phyloP scores from a whole-genome alignment of 192 early-diverging fungal species.

The Lobosporangium transversale region DNA sequence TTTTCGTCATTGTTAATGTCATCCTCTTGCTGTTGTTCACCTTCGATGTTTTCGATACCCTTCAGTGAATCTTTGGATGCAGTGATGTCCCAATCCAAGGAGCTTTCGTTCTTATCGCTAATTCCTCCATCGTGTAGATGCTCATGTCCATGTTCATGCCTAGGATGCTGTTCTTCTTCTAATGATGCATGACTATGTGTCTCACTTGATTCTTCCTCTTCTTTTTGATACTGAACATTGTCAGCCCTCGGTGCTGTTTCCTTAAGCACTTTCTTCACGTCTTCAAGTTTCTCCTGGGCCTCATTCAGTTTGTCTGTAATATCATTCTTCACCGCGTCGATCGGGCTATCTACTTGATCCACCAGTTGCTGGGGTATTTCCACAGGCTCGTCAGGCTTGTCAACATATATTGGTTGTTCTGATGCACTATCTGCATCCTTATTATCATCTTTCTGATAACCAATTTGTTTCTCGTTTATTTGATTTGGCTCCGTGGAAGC shows the following conservation, averaged over 20 bases:
- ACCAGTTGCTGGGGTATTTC: neutral
- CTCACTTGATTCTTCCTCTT: neutral
- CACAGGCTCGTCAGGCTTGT: neutral
- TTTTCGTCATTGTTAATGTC: neutral
- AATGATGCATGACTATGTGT: neutral
- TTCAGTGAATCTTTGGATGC: neutral
- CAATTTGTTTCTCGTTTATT: neutral
- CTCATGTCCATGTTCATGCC: neutral
- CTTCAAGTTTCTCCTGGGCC: slow-evolving; percentile 9
- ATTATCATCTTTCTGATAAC: neutral
- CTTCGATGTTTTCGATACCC: neutral
- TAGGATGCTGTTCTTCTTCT: neutral
- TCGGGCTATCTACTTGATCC: neutral
- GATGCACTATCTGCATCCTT: slow-evolving; percentile 11
- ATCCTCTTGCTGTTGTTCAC: neutral
- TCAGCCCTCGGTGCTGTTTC: neutral
- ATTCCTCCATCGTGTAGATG: neutral
- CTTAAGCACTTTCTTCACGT: slow-evolving; percentile 1
- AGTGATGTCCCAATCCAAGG: neutral
- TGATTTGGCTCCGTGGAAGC: neutral
- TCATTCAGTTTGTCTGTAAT: slow-evolving; percentile 1
- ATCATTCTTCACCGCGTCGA: slow-evolving; percentile 5
- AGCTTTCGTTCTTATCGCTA: neutral
- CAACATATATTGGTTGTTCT: slow-evolving; percentile 20
- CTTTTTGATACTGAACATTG: neutral